Base-by-base conservation (phyloP, 495 filamentous ascomycete species). In the Annulohypoxylon moriforme region DNA sequence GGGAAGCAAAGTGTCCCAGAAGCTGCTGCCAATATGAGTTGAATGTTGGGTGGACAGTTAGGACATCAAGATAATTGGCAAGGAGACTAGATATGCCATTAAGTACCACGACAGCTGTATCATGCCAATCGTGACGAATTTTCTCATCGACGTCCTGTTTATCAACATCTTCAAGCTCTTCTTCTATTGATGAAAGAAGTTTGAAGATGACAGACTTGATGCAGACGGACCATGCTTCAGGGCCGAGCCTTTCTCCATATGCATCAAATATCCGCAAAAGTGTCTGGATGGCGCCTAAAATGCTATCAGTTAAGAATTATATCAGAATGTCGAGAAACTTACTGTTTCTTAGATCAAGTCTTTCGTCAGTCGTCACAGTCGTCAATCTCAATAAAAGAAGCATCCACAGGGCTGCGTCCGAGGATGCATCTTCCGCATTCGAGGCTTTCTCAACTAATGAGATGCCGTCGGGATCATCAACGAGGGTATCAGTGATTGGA, bases 261-360 rank as follows among this genome's bases (percentile, higher is more conserved):
- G 92, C 94, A 79, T 96, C 93, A 69, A 98, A 94, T 57, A 98
- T 98, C 38, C 94, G 86, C 60, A 98, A 87, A 14, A 98, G 81
- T 0, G 94, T 97, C 76, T 97, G 94, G 33, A 98, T 89, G 5
- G 94, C 92, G 64, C 86, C 85, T 88, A 56, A 5, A 29, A 53
- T 33, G 0, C 1, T 8, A 60, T 80, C 59, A 79, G 80, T 29
- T n/a, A 10, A 56, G 33, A 31, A 10, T 47, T 11, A 10, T 10
- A 1, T 5, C 0, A n/a, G 10, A 16, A 42, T 16, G 0, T 20
- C n/a, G 7, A 14, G 22, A 46, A 0, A 74, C 84, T 75, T 77
- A 86, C 94, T 94, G 73, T 98, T 97, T 57, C 96, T 87, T 53
- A 98, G 87, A 74, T 98, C 96, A n/a, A 91, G 79, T 73, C 94